Percentiles rank a stretch among this genome's conserved stretches.
Evolutionary conservation across 257 asterid species (phyloP).

Genomic region (Solanum pimpinellifolium): DNA sequence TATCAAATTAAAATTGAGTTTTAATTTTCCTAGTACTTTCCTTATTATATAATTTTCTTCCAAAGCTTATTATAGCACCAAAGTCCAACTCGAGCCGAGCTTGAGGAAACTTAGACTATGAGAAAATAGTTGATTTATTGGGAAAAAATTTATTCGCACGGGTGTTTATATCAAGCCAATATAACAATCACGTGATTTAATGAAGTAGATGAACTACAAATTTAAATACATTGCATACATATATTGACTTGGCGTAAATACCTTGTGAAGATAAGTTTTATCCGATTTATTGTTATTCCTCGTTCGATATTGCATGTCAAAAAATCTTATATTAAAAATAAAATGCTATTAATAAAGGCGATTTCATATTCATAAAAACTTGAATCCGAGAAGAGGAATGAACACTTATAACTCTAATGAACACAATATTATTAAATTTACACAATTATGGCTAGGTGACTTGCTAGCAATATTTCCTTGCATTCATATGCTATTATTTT

Average conservation of each 20-base stretch:
- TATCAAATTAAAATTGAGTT: neutral
- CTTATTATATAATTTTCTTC: neutral
- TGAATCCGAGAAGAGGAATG: rapidly evolving
- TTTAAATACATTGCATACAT: too few species aligned
- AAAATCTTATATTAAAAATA: too few species aligned
- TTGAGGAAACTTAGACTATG: too few species aligned
- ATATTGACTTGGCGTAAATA: too few species aligned
- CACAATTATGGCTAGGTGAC: neutral
- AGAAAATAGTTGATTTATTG: too few species aligned
- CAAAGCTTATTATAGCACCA: neutral
- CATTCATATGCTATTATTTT: neutral
- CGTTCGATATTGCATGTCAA: rapidly evolving
- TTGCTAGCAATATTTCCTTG: neutral
- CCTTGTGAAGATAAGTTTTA: too few species aligned
- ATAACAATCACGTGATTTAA: too few species aligned
- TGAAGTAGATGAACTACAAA: too few species aligned
- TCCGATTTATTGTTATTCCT: too few species aligned
- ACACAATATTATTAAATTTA: neutral
- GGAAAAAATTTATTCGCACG: too few species aligned
- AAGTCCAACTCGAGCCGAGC: neutral
- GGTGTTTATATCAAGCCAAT: too few species aligned
- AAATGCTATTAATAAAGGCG: rapidly evolving
- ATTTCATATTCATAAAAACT: too few species aligned
- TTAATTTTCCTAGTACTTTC: neutral
- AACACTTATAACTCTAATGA: neutral